Evolutionary conservation across 2,329 filamentous ascomycete genomes (phyloP).

Genomic region (Penicillium olsonii): DNA sequence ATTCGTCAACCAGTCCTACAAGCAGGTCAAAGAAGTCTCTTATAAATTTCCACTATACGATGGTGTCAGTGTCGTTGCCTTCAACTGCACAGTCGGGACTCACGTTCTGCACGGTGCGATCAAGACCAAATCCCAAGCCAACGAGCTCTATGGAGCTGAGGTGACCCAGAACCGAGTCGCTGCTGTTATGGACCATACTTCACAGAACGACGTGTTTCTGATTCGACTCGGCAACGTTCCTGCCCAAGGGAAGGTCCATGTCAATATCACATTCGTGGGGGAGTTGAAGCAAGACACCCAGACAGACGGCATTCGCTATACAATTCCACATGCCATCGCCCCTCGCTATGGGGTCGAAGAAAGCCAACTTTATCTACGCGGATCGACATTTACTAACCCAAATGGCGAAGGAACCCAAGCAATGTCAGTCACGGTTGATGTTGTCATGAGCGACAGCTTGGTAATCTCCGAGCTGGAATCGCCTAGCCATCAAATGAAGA

Average conservation of each 20-base stretch:
- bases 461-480: slow-evolving; percentile 65
- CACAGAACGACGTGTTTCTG: slow-evolving; percentile 66
- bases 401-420: slow-evolving; percentile 25
- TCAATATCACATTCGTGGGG: slow-evolving; percentile 67
- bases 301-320: slow-evolving; percentile 67
- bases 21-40: slow-evolving; percentile 54
- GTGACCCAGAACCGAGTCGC: slow-evolving; percentile 61
- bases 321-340: slow-evolving; percentile 66
- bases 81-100: slow-evolving; percentile 64
- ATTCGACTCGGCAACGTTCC: slow-evolving; percentile 70
- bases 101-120: slow-evolving; percentile 62
- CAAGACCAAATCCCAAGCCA: slow-evolving; percentile 65
- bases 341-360: slow-evolving; percentile 61
- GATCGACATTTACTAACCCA: too few species aligned
- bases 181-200: slow-evolving; percentile 63
- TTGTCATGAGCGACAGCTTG: slow-evolving; percentile 58
- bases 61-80: slow-evolving; percentile 69
- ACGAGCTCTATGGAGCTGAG: slow-evolving; percentile 60
- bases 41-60: slow-evolving; percentile 75
- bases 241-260: slow-evolving; percentile 55
- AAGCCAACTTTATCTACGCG: too few species aligned
- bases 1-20: slow-evolving; percentile 59
- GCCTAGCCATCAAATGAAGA: slow-evolving; percentile 66
- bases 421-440: slow-evolving; percentile 60
- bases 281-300: slow-evolving; percentile 73